A percentile compares a stretch with the other conserved stretches of the same genome.
Evolutionary conservation across 257 asterid genomes (phyloP).

Genomic region (Ajuga chamaepitys): DNA sequence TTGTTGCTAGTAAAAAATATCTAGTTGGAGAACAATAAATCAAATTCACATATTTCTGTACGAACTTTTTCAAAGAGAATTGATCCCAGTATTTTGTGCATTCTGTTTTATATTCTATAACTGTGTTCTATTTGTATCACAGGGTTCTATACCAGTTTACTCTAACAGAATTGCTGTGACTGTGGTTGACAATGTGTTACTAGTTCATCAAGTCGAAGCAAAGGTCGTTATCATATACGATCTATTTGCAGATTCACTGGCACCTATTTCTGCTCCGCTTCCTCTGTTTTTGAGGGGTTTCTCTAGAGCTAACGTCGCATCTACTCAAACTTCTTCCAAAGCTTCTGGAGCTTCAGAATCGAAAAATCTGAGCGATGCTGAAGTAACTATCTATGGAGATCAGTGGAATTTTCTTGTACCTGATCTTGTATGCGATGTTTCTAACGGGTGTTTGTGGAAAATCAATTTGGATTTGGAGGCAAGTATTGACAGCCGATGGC

Average conservation of each 20-base stretch:
- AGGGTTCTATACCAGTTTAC: constrained; percentile 88
- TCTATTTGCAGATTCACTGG: constrained; percentile 60
- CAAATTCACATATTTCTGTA: neutral
- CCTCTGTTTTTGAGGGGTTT: constrained; percentile 76
- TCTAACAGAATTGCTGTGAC: constrained; percentile 68
- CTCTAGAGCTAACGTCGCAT: constrained; percentile 38
- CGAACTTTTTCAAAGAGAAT: no score
- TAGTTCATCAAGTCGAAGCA: constrained; percentile 94
- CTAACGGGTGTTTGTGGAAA: constrained; percentile 76
- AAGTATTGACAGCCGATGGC: constrained; percentile 26
- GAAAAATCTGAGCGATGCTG: constrained; percentile 31
- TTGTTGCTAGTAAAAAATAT: neutral
- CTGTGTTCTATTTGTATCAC: constrained; percentile 21
- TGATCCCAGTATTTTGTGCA: neutral
- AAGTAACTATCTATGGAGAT: constrained; percentile 58
- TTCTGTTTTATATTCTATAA: constrained; percentile 10
- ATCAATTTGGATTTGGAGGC: constrained; percentile 84
- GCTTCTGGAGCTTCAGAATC: constrained; percentile 36
- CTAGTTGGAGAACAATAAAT: neutral
- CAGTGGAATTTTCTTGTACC: constrained; percentile 86
- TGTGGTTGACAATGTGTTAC: constrained; percentile 79
- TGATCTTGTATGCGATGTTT: constrained; percentile 74
- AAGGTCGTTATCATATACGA: constrained; percentile 89
- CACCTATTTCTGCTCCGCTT: constrained; percentile 92
- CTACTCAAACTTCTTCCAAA: constrained; percentile 37